Percentiles rank a stretch among this genome's conserved stretches.
Conservation (phyloP, 176 grass and related monocot species). For the Raddia guianensis region DNA sequence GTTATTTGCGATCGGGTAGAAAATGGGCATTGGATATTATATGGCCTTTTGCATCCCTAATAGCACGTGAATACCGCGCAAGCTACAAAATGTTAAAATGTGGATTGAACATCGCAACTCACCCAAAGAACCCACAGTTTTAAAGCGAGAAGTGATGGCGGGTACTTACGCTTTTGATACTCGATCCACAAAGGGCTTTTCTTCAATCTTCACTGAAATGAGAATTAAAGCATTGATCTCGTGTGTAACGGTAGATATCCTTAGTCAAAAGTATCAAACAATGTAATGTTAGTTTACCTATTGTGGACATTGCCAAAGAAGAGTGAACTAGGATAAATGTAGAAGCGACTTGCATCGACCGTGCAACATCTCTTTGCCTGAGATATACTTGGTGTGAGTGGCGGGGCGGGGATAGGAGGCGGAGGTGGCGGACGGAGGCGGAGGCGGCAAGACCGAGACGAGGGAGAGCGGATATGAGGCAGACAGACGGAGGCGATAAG, state of each 20-base stretch:
- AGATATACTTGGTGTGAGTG: constrained; percentile 65
- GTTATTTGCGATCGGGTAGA: no score
- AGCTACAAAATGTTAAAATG: constrained; percentile 12
- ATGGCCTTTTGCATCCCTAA: background rate
- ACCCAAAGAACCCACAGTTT: constrained; percentile 87
- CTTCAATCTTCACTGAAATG: constrained; percentile 19
- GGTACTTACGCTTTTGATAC: constrained; percentile 86
- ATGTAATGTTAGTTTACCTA: constrained; percentile 51
- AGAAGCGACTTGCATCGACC: constrained; percentile 92
- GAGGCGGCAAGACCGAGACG: no score
- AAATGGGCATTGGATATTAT: no score
- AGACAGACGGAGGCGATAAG: no score
- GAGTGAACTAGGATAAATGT: constrained; percentile 92
- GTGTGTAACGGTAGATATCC: background rate
- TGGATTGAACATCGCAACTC: constrained; percentile 41
- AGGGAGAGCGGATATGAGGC: no score
- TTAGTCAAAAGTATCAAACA: background rate
- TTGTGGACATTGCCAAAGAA: constrained; percentile 81
- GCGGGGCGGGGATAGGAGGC: no score
- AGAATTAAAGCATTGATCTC: constrained; percentile 14
- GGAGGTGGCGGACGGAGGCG: no score
- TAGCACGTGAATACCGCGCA: background rate
- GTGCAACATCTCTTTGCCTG: constrained; percentile 84
- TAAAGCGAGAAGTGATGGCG: constrained; percentile 66
- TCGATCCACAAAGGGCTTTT: constrained; percentile 92